phyloP scores from a whole-genome alignment of 2,329 filamentous ascomycete species.

The Immersiporthe knoxdaviesiana region DNA sequence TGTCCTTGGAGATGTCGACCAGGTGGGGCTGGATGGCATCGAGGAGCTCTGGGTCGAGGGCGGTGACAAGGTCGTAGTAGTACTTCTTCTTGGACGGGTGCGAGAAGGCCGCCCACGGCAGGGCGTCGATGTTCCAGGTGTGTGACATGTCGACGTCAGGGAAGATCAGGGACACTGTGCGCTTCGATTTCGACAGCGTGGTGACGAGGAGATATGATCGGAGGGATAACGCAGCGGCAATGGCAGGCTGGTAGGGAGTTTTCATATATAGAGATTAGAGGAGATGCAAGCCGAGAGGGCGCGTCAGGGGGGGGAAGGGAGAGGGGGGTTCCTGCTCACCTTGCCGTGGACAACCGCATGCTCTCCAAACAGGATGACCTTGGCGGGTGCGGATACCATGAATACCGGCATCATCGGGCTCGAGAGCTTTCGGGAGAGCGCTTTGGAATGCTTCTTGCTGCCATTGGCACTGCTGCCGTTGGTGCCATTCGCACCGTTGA shows the following conservation, averaged over 20 bases:
- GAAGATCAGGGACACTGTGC: constrained; percentile 86
- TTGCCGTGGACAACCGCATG: constrained; percentile 98
- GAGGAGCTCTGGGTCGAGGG: constrained; percentile 81
- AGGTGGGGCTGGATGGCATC: constrained; percentile 81
- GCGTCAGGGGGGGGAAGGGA: too few relatives aligned
- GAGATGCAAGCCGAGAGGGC: background rate
- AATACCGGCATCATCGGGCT: constrained; percentile 81
- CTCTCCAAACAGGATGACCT: constrained; percentile 97
- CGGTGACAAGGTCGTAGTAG: constrained; percentile 88
- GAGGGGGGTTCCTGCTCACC: constrained; percentile 51
- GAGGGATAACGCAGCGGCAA: constrained; percentile 92
- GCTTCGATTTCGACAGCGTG: constrained; percentile 86
- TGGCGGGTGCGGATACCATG: constrained; percentile 97
- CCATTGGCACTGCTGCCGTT: constrained; percentile 33
- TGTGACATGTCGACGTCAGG: constrained; percentile 88
- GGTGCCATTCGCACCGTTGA: constrained; percentile 35
- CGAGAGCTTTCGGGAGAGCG: constrained; percentile 59
- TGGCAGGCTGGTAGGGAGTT: constrained; percentile 66
- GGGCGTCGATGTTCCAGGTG: constrained; percentile 89
- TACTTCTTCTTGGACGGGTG: constrained; percentile 86
- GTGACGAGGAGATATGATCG: constrained; percentile 97
- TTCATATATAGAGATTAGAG: constrained; percentile 28
- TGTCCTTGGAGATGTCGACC: constrained; percentile 66
- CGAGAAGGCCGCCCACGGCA: constrained; percentile 85
- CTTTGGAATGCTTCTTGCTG: constrained; percentile 40